phyloP scores from a whole-genome alignment of 139 green algal species.

The Micractinium conductrix region DNA sequence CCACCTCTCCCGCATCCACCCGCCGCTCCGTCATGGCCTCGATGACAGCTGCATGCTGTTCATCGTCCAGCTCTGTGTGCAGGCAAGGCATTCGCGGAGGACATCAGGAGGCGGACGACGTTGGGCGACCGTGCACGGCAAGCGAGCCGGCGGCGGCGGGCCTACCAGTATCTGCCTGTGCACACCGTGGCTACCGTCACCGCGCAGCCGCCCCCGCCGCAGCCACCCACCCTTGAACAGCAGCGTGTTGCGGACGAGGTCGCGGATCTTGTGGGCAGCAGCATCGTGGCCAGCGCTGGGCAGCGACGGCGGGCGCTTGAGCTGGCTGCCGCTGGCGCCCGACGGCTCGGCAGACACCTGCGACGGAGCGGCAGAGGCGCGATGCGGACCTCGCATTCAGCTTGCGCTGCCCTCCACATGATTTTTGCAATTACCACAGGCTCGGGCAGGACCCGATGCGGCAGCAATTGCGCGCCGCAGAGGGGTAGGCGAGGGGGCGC shows the following conservation, averaged over 20 bases:
- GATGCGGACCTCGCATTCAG: no score
- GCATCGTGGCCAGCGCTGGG: neutral
- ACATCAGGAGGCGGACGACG: neutral
- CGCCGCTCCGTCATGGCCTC: slow-evolving; percentile 55
- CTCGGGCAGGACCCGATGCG: no score
- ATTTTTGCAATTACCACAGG: no score
- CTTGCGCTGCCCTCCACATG: no score
- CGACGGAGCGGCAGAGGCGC: neutral
- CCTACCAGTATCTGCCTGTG: neutral
- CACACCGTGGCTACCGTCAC: no score
- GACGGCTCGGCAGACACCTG: slow-evolving; percentile 36
- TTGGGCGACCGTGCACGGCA: neutral
- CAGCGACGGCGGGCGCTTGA: neutral
- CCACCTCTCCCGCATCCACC: slow-evolving; percentile 48
- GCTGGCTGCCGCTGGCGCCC: neutral
- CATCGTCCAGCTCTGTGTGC: slow-evolving; percentile 63
- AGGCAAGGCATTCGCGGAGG: neutral
- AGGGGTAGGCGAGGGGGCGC: neutral
- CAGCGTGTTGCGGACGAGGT: slow-evolving; percentile 26
- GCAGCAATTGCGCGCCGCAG: no score
- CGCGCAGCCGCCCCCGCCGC: no score
- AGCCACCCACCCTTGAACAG: slow-evolving; percentile 30
- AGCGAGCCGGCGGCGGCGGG: neutral
- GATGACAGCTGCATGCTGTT: slow-evolving; percentile 56
- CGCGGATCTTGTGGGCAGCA: neutral